Evolutionary conservation across 176 grass and related monocot genomes (phyloP).

Genomic region (Microstegium vimineum): DNA sequence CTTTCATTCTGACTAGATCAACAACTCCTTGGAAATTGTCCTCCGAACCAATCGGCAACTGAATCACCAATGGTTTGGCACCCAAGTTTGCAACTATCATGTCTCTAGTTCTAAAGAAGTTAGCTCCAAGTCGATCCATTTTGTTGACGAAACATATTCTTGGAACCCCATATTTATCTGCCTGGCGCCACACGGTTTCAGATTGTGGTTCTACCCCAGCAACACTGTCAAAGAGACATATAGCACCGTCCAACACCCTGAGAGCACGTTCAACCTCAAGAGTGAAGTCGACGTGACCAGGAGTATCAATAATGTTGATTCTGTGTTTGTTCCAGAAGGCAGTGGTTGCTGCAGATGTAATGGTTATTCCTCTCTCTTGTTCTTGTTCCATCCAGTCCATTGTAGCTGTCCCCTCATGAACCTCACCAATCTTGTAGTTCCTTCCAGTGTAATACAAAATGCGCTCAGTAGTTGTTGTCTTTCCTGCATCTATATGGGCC

Average conservation of each 20-base stretch:
- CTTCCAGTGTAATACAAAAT: conserved; percentile 93
- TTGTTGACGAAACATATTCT: conserved; percentile 98
- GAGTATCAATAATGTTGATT: conserved; percentile 98
- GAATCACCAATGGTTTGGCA: conserved; percentile 91
- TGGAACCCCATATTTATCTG: conserved; percentile 95
- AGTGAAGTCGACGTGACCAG: conserved; percentile 97
- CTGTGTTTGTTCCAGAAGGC: conserved; percentile 96
- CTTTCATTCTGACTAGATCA: conserved; percentile 93
- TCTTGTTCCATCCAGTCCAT: conserved; percentile 99
- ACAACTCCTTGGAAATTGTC: conserved; percentile 90
- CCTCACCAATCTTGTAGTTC: conserved; percentile 99
- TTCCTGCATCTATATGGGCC: conserved; percentile 98
- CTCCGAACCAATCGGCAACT: conserved; percentile 93
- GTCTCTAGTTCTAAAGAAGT: conserved; percentile 94
- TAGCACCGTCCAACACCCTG: conserved; percentile 90
- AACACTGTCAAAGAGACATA: conserved; percentile 98
- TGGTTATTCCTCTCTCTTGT: conserved; percentile 95
- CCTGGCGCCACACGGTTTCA: conserved; percentile 98
- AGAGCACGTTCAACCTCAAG: conserved; percentile 97
- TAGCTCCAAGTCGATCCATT: conserved; percentile 95
- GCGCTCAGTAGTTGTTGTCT: conserved; percentile 97
- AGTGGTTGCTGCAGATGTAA: conserved; percentile 97
- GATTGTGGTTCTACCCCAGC: conserved; percentile 98
- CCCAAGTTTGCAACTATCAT: conserved; percentile 96
- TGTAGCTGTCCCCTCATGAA: conserved; percentile 93